Evolutionary conservation across 2,329 filamentous ascomycete species (phyloP), one percentile per base, ranked within the genome.

Genomic region (Penicillium sp.): DNA sequence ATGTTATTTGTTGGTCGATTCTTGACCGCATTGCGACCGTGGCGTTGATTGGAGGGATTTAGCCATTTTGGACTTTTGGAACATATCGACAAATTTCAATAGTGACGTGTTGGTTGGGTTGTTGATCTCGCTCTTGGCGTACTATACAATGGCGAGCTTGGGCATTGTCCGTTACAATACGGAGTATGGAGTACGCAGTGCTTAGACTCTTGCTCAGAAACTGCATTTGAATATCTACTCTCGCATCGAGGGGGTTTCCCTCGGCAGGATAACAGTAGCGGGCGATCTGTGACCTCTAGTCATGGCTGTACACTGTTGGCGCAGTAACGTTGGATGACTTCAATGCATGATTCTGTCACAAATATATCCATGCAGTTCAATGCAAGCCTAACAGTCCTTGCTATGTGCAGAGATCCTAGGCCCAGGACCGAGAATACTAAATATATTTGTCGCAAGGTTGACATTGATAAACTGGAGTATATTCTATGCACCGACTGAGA

Each of bases 31-130:
- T 53, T 22, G 24, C 14, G 24, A 27, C 18, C 18, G 18, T 18
- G 18, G 18, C 18, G 18, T 18, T 18, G 18, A 18, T 18, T 18
- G 18, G 18, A 18, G 18, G 18, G 18, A 18, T 18, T 18, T 18
- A 18, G 18, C 18, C 18, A 36, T 36, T 36, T 5, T 27, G 5
- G 24, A 27, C 31, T 34, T n/a, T 5, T 32, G 48, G 45, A 22
- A 40, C 18, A 43, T 39, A 21, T 45, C 40, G 31, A 16, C 40
- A 24, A 36, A 49, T 45, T 49, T 38, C 21, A 16, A 40, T 49
- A 13, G 27, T 31, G 51, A 34, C 46, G 34, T 45, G 40, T 22
- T 53, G 13, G 51, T 41, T 53, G 51, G 48, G 41, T 53, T 45
- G 10, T 39, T 13, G 46, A 50, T 45, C 40, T 45, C n/a, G 32